Conservation (phyloP, 2,329 filamentous ascomycete species). For the Colletotrichum theobromicola region DNA sequence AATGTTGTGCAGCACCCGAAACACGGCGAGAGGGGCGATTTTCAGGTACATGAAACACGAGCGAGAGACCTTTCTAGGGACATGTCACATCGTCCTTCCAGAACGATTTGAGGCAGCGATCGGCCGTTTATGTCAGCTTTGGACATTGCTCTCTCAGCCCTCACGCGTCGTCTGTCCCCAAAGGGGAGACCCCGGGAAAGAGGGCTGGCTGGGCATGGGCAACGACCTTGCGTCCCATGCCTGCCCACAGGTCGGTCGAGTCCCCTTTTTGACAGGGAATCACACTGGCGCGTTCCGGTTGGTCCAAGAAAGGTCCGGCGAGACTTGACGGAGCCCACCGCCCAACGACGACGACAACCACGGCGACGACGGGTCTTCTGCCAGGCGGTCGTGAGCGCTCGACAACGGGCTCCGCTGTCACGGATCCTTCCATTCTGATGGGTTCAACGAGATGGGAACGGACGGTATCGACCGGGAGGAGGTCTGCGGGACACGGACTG, state of each 20-base stretch:
- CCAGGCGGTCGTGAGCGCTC: neutral
- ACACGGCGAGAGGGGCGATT: constrained; percentile 26
- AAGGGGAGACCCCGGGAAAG: neutral
- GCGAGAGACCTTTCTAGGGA: neutral
- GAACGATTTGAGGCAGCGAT: constrained; percentile 21
- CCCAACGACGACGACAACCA: neutral
- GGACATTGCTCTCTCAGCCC: neutral
- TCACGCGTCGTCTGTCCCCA: neutral
- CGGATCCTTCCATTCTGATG: neutral
- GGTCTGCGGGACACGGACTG: constrained; percentile 6
- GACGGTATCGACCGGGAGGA: constrained; percentile 8
- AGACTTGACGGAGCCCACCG: neutral
- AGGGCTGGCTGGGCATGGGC: neutral
- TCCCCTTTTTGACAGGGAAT: neutral
- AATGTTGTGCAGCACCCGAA: constrained; percentile 31
- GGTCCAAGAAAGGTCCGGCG: neutral
- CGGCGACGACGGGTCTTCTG: neutral
- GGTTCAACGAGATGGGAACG: neutral
- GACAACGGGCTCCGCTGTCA: constrained; percentile 15
- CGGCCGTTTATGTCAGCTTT: constrained; percentile 15
- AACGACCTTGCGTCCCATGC: neutral
- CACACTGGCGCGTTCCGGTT: neutral
- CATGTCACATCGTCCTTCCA: constrained; percentile 25
- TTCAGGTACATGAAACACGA: constrained; percentile 31
- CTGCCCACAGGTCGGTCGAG: neutral